These are phyloP conservation scores for Hibiscus trionum DNA, from an alignment of 345 rosid genomes.

Conservation along the genomic window DNA sequence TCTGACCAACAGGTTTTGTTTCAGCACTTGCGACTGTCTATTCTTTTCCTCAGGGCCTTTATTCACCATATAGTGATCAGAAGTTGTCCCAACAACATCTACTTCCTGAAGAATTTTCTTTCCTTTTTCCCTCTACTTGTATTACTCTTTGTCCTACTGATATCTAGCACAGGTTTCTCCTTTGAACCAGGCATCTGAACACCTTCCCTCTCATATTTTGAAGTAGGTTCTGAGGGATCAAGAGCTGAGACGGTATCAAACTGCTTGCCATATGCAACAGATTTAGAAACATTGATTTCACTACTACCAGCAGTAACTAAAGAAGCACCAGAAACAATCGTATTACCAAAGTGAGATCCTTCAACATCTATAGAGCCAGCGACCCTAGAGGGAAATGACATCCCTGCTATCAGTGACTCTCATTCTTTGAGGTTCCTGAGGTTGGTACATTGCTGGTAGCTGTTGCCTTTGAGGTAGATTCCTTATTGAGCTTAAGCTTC, in stretches of 20 bases:
- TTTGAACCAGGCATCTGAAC: slow-evolving; percentile 27
- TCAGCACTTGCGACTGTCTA: slow-evolving; percentile 29
- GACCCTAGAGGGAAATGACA: slow-evolving; percentile 22
- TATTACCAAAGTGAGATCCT: slow-evolving; percentile 16
- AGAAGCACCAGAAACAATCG: slow-evolving; percentile 8
- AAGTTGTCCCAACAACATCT: slow-evolving; percentile 79
- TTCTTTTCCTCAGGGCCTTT: slow-evolving; percentile 83
- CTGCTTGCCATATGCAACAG: slow-evolving; percentile 19
- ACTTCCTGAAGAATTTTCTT: slow-evolving; percentile 66
- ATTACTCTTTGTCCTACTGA: slow-evolving; percentile 36
- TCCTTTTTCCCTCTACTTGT: slow-evolving; percentile 43
- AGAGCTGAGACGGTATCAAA: slow-evolving; percentile 17
- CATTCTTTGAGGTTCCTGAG: slow-evolving; percentile 24
- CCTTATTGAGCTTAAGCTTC: slow-evolving; percentile 18
- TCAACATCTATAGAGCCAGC: slow-evolving; percentile 19
- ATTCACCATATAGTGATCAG: slow-evolving; percentile 82
- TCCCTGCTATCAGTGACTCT: slow-evolving; percentile 16
- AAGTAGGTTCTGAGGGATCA: slow-evolving; percentile 28
- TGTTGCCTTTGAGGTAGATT: slow-evolving; percentile 15
- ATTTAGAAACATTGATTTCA: slow-evolving; percentile 14
- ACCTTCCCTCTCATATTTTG: slow-evolving; percentile 27
- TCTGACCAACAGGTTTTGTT: slow-evolving; percentile 18
- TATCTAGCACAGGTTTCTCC: slow-evolving; percentile 44
- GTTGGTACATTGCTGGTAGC: slow-evolving; percentile 15
- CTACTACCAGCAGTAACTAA: slow-evolving; percentile 4